Conservation (phyloP, 2,329 filamentous ascomycete genomes). For the Trematosphaeria pertusa region DNA sequence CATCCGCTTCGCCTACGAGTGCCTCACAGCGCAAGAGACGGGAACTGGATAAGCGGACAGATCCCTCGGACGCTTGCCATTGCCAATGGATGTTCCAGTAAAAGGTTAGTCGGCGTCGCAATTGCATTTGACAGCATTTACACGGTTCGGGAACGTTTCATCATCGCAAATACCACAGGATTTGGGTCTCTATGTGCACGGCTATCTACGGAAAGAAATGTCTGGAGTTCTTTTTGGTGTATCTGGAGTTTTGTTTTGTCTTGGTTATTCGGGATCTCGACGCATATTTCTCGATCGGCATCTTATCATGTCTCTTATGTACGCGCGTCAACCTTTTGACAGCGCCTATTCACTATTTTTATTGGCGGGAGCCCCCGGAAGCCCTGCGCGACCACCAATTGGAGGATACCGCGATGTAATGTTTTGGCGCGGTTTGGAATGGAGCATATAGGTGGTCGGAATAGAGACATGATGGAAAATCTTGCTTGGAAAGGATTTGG, state of each 20-base stretch:
- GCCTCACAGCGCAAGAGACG: conserved; percentile 20
- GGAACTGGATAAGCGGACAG: conserved; percentile 25
- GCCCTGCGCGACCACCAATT: too few species aligned
- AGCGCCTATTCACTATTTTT: too few species aligned
- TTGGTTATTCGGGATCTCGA: too few species aligned
- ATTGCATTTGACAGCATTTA: conserved; percentile 12
- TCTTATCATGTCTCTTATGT: too few species aligned
- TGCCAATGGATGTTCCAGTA: conserved; percentile 50
- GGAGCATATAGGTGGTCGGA: too few species aligned
- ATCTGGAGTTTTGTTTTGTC: conserved; percentile 10
- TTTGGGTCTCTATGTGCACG: not conserved
- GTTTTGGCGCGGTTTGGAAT: too few species aligned
- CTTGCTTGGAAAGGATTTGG: too few species aligned
- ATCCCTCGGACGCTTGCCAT: conserved; percentile 44
- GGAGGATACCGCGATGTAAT: too few species aligned
- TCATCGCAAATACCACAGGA: conserved; percentile 11
- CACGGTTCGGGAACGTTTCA: not conserved
- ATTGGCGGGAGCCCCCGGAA: too few species aligned
- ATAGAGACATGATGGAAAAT: too few species aligned
- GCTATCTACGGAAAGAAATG: not conserved
- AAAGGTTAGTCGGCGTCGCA: conserved; percentile 17
- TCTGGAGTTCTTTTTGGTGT: conserved; percentile 4
- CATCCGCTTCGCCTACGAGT: conserved; percentile 9
- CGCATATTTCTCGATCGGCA: too few species aligned
- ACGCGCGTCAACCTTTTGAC: too few species aligned